phyloP scores from a whole-genome alignment of 2,329 filamentous ascomycete genomes.

The Microsporum ferrugineum region DNA sequence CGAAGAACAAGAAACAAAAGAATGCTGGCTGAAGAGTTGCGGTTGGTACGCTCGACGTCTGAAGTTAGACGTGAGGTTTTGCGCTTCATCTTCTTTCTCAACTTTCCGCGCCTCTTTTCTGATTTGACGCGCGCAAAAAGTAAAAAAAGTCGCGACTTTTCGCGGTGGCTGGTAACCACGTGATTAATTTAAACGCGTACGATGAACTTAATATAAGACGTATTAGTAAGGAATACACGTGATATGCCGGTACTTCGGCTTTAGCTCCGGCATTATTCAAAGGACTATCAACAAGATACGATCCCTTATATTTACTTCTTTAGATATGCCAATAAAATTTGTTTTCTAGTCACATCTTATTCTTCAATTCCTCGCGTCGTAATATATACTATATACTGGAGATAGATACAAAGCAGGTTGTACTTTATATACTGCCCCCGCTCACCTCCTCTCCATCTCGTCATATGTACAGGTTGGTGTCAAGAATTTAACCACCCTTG shows the following conservation, averaged over 20 bases:
- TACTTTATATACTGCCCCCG: background rate
- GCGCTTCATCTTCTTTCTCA: background rate
- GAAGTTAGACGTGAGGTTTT: background rate
- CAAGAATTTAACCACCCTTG: constrained; percentile 10
- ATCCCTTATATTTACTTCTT: too few species aligned
- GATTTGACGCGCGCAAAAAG: background rate
- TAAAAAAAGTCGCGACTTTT: background rate
- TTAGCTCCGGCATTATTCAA: background rate
- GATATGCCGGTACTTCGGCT: background rate
- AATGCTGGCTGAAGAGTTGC: background rate
- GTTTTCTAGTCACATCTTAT: background rate
- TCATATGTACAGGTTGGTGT: background rate
- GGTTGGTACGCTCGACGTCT: background rate
- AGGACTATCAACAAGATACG: too few species aligned
- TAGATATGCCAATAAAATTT: too few species aligned
- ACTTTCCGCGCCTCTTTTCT: background rate
- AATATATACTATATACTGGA: background rate
- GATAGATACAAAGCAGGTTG: background rate
- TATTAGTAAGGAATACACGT: background rate
- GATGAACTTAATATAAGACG: background rate
- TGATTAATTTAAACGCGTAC: background rate
- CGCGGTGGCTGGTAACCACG: background rate
- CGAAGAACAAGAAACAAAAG: background rate
- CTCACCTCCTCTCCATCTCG: background rate
- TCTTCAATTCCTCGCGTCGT: background rate